Conservation (phyloP, 768 basidiomycete species). For the Tricholoma saponaceum region DNA sequence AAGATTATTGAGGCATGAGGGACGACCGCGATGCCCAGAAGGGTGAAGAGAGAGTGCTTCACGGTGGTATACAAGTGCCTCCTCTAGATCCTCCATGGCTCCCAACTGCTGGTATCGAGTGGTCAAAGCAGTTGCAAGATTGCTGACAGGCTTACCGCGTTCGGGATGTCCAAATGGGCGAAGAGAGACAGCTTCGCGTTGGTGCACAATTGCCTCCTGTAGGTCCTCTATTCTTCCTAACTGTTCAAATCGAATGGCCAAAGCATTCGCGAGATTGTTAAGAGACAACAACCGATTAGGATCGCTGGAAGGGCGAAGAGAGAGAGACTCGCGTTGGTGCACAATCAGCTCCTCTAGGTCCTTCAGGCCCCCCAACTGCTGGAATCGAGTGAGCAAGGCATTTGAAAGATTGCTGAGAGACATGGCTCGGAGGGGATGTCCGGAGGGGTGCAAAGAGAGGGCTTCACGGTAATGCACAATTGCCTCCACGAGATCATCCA, state of each 20-base stretch:
- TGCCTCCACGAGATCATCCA: no score
- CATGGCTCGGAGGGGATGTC: no score
- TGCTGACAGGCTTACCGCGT: conserved; percentile 3
- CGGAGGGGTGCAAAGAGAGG: no score
- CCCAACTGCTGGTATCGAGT: no score
- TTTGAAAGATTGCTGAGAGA: no score
- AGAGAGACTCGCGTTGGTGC: not conserved
- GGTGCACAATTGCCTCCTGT: conserved; percentile 14
- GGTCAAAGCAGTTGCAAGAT: not conserved
- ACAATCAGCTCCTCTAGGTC: not conserved
- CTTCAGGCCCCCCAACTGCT: conserved; percentile 1
- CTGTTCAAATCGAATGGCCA: conserved; percentile 4
- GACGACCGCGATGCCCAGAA: no score
- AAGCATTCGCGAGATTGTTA: conserved; percentile 9
- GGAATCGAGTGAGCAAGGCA: not conserved
- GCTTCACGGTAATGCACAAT: no score
- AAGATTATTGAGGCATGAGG: no score
- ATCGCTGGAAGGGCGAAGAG: not conserved
- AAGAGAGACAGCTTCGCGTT: conserved; percentile 8
- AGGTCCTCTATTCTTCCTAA: conserved; percentile 6
- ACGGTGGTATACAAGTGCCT: no score
- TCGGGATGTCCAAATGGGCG: conserved; percentile 8
- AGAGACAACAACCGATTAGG: conserved; percentile 2
- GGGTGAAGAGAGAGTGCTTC: no score
- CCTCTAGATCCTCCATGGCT: no score